Base-by-base conservation (phyloP, 179 eudicot genomes). In the Sideroxylon spinosum region DNA sequence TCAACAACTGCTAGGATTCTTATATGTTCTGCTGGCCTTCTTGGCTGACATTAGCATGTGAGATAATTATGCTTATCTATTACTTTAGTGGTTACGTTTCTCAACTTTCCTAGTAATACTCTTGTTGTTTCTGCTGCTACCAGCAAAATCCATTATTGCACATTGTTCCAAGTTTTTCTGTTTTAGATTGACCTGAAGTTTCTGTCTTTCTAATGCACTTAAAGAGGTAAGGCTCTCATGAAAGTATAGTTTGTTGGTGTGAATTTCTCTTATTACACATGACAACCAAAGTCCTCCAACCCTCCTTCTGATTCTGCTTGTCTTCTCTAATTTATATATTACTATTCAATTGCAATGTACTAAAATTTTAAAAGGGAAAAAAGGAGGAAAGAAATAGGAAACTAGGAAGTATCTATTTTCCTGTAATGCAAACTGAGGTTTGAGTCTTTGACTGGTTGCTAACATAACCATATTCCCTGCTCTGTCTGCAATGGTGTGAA, bases 371-470 rank as follows among this genome's bases (percentile, higher is more conserved):
- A 20, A 20, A 60, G 1, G 25, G 9, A 20, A 61, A 61, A 12
- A 50, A 70, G 25, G n/a, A 49, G 22, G 22, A 71, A 71, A 7
- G 29, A 25, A 9, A 44, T 2, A 71, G 28, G 32, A 37, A 48
- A 20, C 4, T 46, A 14, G 20, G 9, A 71, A 11, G 17, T 52
- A 50, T 17, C 23, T 23, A 17, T 28, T 48, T n/a, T 22, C 20
- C 50, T 25, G 55, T 71, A 14, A 55, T 71, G 74, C 32, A 20
- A 49, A 50, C 26, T 72, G 75, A 52, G 22, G 23, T 71, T 52
- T 71, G 44, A 37, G 44, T 37, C 44, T 37, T 37, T 37, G 14
- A 28, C 19, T 17, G 22, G n/a, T 23, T 6, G 59, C 59, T 9
- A 53, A 53, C 46, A 72, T 44, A 26, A 53, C 29, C 32, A 7